Evolutionary conservation across 2,329 filamentous ascomycete species (phyloP).

Genomic region (Trichoderma breve): DNA sequence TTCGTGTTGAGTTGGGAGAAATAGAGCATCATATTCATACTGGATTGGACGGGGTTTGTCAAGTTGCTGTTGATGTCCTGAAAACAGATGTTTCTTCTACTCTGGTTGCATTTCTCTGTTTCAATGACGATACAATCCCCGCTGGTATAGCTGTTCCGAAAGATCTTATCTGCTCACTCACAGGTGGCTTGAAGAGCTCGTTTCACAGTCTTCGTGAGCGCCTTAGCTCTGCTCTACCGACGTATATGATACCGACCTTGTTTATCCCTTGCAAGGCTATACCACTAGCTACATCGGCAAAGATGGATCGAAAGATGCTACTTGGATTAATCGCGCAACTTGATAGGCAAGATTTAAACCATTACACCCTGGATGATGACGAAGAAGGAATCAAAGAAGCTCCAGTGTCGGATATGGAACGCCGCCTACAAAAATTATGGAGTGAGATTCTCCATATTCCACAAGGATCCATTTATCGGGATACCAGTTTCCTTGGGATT

Average conservation of each 20-base stretch:
- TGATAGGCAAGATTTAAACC: conserved; percentile 12
- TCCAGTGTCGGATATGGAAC: conserved; percentile 24
- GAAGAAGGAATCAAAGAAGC: conserved; percentile 17
- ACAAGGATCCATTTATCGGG: conserved; percentile 16
- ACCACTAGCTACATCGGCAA: conserved; percentile 3
- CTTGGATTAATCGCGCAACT: not conserved
- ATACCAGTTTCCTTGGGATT: conserved; percentile 25
- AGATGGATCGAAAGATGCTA: conserved; percentile 20
- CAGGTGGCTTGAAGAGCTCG: not conserved
- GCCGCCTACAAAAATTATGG: conserved; percentile 23
- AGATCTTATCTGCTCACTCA: not conserved
- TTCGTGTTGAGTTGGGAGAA: conserved; percentile 7
- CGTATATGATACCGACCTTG: conserved; percentile 6
- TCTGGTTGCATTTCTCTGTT: conserved; percentile 11
- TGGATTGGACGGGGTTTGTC: not conserved
- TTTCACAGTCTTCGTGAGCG: not conserved
- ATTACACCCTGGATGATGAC: conserved; percentile 29
- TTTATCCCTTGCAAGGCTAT: conserved; percentile 11
- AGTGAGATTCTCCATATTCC: conserved; percentile 19
- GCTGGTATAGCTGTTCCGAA: not conserved
- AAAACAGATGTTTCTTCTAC: not conserved
- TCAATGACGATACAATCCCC: not conserved
- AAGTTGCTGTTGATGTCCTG: conserved; percentile 19
- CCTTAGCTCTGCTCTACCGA: not conserved
- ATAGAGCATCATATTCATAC: conserved; percentile 11